These are phyloP conservation scores for Aspergillus fumigatiaffinis DNA, from an alignment of 2,329 filamentous ascomycete species.

Conservation along the genomic window DNA sequence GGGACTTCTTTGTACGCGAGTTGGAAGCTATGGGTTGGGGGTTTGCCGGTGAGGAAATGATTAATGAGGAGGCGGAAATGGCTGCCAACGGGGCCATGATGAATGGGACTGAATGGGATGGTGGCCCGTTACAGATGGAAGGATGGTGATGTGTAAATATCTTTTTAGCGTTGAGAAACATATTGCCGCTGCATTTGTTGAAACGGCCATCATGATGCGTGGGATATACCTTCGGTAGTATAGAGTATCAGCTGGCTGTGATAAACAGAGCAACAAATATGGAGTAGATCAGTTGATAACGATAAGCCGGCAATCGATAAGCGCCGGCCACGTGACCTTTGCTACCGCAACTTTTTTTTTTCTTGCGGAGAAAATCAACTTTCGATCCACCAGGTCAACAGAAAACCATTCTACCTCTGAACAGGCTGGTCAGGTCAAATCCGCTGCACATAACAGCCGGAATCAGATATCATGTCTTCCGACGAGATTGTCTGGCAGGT, in stretches of 20 bases:
- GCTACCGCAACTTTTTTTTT: constrained; percentile 30
- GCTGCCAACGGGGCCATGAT: constrained; percentile 20
- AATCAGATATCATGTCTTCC: constrained; percentile 62
- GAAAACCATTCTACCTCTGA: constrained; percentile 17
- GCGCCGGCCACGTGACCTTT: constrained; percentile 23
- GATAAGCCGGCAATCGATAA: constrained; percentile 28
- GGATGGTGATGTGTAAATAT: constrained; percentile 19
- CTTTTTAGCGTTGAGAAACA: neutral
- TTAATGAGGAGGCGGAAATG: constrained; percentile 26
- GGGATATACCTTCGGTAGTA: neutral
- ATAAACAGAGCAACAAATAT: too few species aligned
- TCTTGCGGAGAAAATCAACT: constrained; percentile 19
- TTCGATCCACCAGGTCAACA: constrained; percentile 12
- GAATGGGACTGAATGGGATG: constrained; percentile 35
- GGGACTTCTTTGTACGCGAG: constrained; percentile 75
- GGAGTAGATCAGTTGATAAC: neutral
- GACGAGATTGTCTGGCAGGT: constrained; percentile 98
- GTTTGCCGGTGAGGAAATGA: constrained; percentile 34
- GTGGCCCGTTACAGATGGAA: constrained; percentile 34
- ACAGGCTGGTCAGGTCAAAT: constrained; percentile 11
- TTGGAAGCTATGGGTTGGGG: constrained; percentile 65
- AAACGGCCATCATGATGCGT: neutral
- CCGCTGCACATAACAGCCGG: constrained; percentile 9
- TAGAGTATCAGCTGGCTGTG: too few species aligned
- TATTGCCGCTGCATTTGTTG: neutral